phyloP scores from a whole-genome alignment of 306 rosid species.

The Vicia sativa region DNA sequence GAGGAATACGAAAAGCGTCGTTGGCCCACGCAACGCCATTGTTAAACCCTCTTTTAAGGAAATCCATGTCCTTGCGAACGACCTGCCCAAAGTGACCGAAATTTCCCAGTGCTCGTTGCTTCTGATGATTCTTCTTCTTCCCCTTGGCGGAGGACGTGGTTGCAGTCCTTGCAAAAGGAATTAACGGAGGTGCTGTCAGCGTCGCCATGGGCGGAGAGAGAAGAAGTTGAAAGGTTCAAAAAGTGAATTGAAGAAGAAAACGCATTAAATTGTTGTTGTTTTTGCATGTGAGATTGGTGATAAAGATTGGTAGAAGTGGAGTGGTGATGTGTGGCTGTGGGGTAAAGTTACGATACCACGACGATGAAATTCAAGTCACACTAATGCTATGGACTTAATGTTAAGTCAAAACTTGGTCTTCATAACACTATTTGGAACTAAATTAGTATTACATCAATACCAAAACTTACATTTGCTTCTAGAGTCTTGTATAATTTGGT shows the following conservation, averaged over 20 bases:
- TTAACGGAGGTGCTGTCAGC: constrained; percentile 40
- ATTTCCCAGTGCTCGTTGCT: constrained; percentile 56
- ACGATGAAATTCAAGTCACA: background rate
- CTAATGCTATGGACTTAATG: too few relatives aligned
- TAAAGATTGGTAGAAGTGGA: background rate
- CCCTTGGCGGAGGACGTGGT: constrained; percentile 28
- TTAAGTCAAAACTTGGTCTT: too few relatives aligned
- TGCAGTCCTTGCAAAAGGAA: constrained; percentile 32
- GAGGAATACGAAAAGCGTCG: constrained; percentile 61
- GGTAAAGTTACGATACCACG: background rate
- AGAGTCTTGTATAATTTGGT: too few relatives aligned
- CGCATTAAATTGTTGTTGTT: background rate
- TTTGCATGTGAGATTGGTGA: background rate
- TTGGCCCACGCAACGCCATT: constrained; percentile 75
- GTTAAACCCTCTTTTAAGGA: constrained; percentile 57
- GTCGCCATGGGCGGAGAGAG: constrained; percentile 45
- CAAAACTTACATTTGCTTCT: too few relatives aligned
- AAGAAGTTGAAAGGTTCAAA: background rate
- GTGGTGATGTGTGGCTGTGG: background rate
- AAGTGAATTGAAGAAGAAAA: background rate
- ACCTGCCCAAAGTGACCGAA: constrained; percentile 64
- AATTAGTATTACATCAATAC: too few relatives aligned
- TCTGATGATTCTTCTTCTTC: constrained; percentile 19
- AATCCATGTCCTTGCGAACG: constrained; percentile 74
- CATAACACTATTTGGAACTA: too few relatives aligned